These are phyloP conservation scores for Xylariaceae sp. DNA, from an alignment of 2,329 filamentous ascomycete species.

Conservation along the genomic window DNA sequence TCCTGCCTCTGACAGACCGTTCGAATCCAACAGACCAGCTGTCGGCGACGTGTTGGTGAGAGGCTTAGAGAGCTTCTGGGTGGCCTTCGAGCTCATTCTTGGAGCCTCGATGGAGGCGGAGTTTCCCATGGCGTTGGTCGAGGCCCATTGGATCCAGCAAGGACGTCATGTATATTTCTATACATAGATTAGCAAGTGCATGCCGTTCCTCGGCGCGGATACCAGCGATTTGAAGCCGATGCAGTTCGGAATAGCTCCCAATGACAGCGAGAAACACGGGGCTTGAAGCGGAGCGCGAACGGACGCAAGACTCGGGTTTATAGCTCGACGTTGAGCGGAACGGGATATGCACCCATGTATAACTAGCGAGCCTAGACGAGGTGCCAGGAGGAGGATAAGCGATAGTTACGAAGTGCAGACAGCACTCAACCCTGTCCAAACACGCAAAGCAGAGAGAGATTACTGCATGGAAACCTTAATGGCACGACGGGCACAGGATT, in stretches of 20 bases:
- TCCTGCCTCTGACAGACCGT: conserved; percentile 31
- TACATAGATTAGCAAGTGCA: conserved; percentile 37
- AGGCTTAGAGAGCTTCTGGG: conserved; percentile 50
- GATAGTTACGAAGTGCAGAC: conserved; percentile 14
- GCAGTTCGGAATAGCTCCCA: conserved; percentile 27
- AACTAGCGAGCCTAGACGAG: conserved; percentile 12
- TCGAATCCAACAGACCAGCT: conserved; percentile 39
- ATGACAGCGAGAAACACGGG: conserved; percentile 17
- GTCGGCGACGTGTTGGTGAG: conserved; percentile 39
- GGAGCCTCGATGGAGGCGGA: conserved; percentile 42
- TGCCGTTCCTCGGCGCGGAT: conserved; percentile 32
- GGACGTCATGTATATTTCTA: conserved; percentile 34
- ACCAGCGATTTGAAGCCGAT: conserved; percentile 27
- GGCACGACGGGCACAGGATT: conserved; percentile 4
- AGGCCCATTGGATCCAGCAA: conserved; percentile 23
- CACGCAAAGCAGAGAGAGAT: conserved; percentile 1
- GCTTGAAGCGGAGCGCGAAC: conserved; percentile 5
- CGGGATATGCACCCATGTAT: conserved; percentile 14
- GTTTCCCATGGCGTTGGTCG: conserved; percentile 45
- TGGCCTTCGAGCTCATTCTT: conserved; percentile 32
- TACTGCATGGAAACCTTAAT: conserved; percentile 5
- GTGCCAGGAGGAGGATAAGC: conserved; percentile 13
- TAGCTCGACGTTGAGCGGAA: conserved; percentile 23
- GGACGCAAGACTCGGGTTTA: conserved; percentile 14
- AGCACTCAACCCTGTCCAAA: conserved; percentile 14